These are phyloP conservation scores for Celoporthe dispersa DNA, from an alignment of 2,329 filamentous ascomycete species.

Conservation along the genomic window DNA sequence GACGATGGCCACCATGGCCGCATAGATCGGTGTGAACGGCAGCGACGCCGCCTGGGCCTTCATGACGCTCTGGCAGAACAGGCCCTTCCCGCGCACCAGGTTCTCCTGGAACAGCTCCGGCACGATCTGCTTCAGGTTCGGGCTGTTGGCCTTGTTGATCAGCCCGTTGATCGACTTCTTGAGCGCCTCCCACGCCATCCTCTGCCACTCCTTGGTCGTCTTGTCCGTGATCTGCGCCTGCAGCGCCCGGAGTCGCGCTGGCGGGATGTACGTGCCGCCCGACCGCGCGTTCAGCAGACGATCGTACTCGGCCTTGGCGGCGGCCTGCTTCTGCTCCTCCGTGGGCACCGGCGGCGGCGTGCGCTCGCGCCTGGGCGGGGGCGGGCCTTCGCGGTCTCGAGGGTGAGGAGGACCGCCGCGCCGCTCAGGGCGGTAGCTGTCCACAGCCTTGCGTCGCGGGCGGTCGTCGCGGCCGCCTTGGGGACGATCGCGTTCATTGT, in stretches of 20 bases:
- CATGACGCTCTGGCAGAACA: slow-evolving; percentile 97
- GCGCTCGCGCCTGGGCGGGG: slow-evolving; percentile 35
- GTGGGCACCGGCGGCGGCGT: slow-evolving; percentile 52
- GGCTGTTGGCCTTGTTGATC: slow-evolving; percentile 98
- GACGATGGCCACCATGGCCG: slow-evolving; percentile 92
- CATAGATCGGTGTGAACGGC: slow-evolving; percentile 95
- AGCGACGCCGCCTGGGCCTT: slow-evolving; percentile 96
- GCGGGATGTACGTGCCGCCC: slow-evolving; percentile 95
- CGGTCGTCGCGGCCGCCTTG: slow-evolving; percentile 31
- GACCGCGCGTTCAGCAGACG: slow-evolving; percentile 91
- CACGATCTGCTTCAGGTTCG: slow-evolving; percentile 97
- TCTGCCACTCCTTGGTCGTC: slow-evolving; percentile 94
- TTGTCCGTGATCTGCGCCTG: slow-evolving; percentile 98
- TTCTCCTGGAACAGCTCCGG: slow-evolving; percentile 97
- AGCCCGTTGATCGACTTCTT: slow-evolving; percentile 99
- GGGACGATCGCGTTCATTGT: slow-evolving; percentile 30
- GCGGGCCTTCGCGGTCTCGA: slow-evolving; percentile 5
- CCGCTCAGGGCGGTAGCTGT: slow-evolving; percentile 53
- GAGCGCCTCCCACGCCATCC: slow-evolving; percentile 97
- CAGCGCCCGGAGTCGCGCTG: slow-evolving; percentile 84
- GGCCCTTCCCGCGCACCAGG: slow-evolving; percentile 82
- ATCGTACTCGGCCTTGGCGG: slow-evolving; percentile 90
- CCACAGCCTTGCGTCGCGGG: slow-evolving; percentile 49
- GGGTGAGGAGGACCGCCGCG: slow-evolving; percentile 9
- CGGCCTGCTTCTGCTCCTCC: slow-evolving; percentile 85